These are phyloP conservation scores for Penicillium samsonianum DNA, from an alignment of 495 filamentous ascomycete species.

Conservation along the genomic window DNA sequence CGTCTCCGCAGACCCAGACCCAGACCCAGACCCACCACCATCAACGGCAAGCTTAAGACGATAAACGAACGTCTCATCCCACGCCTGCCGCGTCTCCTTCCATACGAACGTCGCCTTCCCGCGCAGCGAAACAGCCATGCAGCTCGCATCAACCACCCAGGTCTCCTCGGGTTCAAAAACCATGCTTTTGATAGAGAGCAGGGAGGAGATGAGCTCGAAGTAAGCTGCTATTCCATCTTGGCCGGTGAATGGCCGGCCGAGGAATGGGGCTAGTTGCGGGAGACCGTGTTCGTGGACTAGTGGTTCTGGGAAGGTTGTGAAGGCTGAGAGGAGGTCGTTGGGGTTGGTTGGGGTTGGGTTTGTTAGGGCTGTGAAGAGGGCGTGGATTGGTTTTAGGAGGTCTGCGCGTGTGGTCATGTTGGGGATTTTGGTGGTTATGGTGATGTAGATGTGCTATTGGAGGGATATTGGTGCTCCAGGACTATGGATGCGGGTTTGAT, in stretches of 20 bases:
- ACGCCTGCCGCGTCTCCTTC: slow-evolving; percentile 51
- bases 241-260: slow-evolving; percentile 57
- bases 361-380: slow-evolving; percentile 53
- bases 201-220: slow-evolving; percentile 44
- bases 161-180: slow-evolving; percentile 45
- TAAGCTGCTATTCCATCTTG: slow-evolving; percentile 48
- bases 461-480: neutral
- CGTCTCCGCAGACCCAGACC: neutral
- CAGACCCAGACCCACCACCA: slow-evolving; percentile 3
- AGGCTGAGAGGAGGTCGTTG: slow-evolving; percentile 46
- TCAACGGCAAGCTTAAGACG: slow-evolving; percentile 49
- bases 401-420: slow-evolving; percentile 32
- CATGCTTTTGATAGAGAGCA: slow-evolving; percentile 51
- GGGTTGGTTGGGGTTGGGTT: slow-evolving; percentile 24
- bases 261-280: slow-evolving; percentile 60
- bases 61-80: slow-evolving; percentile 63
- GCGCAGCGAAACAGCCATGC: slow-evolving; percentile 47
- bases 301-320: slow-evolving; percentile 46
- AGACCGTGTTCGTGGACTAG: slow-evolving; percentile 59
- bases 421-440: neutral
- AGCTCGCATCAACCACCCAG: slow-evolving; percentile 53
- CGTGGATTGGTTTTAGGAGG: slow-evolving; percentile 44
- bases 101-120: slow-evolving; percentile 54
- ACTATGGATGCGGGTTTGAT: neutral
- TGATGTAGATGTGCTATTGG: slow-evolving; percentile 1